These are phyloP conservation scores for Suillus fuscotomentosus DNA, from an alignment of 768 basidiomycete species.

Conservation along the genomic window DNA sequence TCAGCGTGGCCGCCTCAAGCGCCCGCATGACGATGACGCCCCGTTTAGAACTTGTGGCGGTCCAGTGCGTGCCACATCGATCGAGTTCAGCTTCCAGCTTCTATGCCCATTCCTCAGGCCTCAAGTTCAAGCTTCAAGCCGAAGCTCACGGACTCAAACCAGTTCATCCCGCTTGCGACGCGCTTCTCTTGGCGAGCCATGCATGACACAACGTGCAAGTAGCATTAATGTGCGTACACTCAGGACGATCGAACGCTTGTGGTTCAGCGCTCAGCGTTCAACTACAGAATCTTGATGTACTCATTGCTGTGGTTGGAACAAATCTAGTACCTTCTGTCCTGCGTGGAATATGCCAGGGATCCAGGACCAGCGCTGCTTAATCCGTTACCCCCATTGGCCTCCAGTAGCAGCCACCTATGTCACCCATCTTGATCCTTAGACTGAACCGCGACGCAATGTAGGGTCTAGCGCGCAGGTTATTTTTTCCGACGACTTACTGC, in stretches of 20 bases:
- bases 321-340: neutral
- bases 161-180: neutral
- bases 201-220: neutral
- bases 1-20: constrained; percentile 43
- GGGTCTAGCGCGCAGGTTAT: neutral
- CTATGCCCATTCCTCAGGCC: neutral
- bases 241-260: neutral
- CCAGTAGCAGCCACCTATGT: neutral
- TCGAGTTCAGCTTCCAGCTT: neutral
- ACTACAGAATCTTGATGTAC: neutral
- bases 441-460: neutral
- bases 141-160: neutral
- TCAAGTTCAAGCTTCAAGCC: neutral
- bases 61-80: neutral
- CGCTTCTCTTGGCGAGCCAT: neutral
- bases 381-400: neutral
- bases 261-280: neutral
- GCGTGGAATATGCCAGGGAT: neutral
- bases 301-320: neutral
- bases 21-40: constrained; percentile 30
- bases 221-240: neutral
- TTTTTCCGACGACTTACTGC: neutral
- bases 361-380: neutral
- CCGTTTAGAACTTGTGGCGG: neutral
- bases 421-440: neutral